These are phyloP conservation scores for Fusarium nelsonii DNA, from an alignment of 2,329 filamentous ascomycete genomes.

Conservation along the genomic window DNA sequence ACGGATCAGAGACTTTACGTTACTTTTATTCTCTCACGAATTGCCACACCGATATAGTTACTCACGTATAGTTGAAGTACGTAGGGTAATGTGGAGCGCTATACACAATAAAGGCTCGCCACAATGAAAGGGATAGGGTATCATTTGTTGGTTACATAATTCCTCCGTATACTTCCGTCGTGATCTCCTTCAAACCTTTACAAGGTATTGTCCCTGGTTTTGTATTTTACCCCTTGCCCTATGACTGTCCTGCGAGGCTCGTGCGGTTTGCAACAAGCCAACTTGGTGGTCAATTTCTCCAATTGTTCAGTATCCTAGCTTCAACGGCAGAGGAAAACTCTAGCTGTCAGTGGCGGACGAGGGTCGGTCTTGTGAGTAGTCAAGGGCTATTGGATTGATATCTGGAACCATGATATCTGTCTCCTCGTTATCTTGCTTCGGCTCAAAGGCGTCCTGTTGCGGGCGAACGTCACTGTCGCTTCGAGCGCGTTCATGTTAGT, in stretches of 20 bases:
- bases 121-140: background rate
- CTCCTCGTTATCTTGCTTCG: background rate
- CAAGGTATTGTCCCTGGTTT: background rate
- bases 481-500: background rate
- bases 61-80: too few relatives aligned
- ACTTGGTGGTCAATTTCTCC: background rate
- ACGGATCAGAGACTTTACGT: too few relatives aligned
- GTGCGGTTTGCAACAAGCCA: background rate
- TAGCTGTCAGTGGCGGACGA: background rate
- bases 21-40: too few relatives aligned
- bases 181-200: background rate
- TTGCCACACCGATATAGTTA: too few relatives aligned
- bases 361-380: background rate
- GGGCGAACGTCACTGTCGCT: background rate
- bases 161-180: background rate
- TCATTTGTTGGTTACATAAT: background rate
- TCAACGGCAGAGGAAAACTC: background rate
- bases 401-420: background rate
- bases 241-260: background rate
- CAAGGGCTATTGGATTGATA: background rate
- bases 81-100: too few relatives aligned
- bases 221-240: background rate
- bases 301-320: background rate
- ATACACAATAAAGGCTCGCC: background rate
- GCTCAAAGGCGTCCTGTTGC: background rate